Evolutionary conservation across 768 basidiomycete species (phyloP).

Genomic region (Auricularia sp.): DNA sequence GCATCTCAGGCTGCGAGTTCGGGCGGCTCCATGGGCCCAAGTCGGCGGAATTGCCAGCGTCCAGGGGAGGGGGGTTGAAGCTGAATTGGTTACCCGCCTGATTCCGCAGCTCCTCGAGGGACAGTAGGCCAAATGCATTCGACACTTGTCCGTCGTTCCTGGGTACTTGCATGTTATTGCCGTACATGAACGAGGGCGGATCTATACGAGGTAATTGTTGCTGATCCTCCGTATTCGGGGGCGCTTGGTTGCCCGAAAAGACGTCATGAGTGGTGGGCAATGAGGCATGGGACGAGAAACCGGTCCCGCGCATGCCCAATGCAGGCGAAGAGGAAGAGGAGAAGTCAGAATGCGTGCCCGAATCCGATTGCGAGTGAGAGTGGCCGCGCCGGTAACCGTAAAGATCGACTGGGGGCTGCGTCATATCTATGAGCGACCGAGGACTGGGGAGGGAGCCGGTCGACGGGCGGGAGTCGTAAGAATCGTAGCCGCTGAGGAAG

Average conservation of each 20-base stretch:
- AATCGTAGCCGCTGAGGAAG: neutral
- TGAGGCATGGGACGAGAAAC: slow-evolving; percentile 2
- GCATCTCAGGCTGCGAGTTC: neutral
- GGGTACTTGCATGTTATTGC: neutral
- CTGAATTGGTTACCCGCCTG: neutral
- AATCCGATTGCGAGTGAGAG: slow-evolving; percentile 2
- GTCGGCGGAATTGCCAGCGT: neutral
- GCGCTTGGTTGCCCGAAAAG: neutral
- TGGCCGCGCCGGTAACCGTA: neutral
- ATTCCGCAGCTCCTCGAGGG: slow-evolving; percentile 47
- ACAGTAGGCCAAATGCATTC: slow-evolving; percentile 65
- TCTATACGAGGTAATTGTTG: neutral
- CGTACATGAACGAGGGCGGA: neutral
- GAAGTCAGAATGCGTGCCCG: slow-evolving; percentile 2
- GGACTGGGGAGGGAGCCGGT: neutral
- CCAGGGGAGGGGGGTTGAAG: neutral
- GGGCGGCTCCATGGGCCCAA: neutral
- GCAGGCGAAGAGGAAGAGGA: neutral
- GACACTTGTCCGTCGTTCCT: slow-evolving; percentile 36
- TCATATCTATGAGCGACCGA: neutral
- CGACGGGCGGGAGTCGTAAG: neutral
- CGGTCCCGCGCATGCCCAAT: slow-evolving; percentile 1
- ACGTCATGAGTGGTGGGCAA: neutral
- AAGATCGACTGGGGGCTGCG: neutral
- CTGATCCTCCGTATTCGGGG: neutral